Percentiles rank a stretch among this genome's conserved stretches.
Evolutionary conservation across 352 stramenopile genomes (phyloP).

Genomic region (Globisporangium paddicum): DNA sequence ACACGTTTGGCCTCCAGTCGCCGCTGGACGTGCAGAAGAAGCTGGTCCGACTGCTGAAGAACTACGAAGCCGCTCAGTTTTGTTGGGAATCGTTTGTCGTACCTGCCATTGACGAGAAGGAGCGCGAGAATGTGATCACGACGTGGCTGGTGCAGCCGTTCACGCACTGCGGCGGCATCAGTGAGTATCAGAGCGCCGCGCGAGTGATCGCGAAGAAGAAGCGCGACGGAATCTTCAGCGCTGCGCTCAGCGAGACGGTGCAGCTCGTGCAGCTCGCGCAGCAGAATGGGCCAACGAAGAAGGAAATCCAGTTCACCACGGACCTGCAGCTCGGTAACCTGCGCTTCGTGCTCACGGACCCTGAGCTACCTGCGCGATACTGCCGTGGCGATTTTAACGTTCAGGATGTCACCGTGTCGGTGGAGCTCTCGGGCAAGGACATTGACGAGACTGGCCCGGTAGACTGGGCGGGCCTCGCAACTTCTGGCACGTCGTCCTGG

Average conservation of each 20-base stretch:
- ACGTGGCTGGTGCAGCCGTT: slow-evolving; percentile 59
- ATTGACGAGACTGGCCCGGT: slow-evolving; percentile 49
- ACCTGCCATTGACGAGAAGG: slow-evolving; percentile 31
- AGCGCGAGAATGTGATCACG: slow-evolving; percentile 31
- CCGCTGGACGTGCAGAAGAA: slow-evolving; percentile 70
- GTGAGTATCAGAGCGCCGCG: slow-evolving; percentile 63
- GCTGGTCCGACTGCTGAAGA: slow-evolving; percentile 61
- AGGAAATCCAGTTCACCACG: slow-evolving; percentile 47
- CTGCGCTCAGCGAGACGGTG: slow-evolving; percentile 43
- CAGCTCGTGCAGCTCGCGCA: slow-evolving; percentile 48
- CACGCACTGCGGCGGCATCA: slow-evolving; percentile 61
- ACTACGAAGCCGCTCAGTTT: slow-evolving; percentile 59
- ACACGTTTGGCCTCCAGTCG: slow-evolving; percentile 32
- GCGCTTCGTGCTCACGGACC: slow-evolving; percentile 54
- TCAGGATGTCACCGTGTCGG: slow-evolving; percentile 50
- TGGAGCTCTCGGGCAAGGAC: slow-evolving; percentile 44
- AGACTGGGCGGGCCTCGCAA: slow-evolving; percentile 49
- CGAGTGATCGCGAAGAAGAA: slow-evolving; percentile 65
- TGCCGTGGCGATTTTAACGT: slow-evolving; percentile 65
- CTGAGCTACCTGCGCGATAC: slow-evolving; percentile 43
- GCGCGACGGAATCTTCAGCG: slow-evolving; percentile 57
- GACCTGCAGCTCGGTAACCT: slow-evolving; percentile 65
- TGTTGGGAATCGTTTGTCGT: slow-evolving; percentile 57
- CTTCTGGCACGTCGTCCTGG: slow-evolving; percentile 53
- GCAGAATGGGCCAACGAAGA: slow-evolving; percentile 38